These are phyloP conservation scores for Syzygium jambos DNA, from an alignment of 345 rosid species.

Conservation along the genomic window DNA sequence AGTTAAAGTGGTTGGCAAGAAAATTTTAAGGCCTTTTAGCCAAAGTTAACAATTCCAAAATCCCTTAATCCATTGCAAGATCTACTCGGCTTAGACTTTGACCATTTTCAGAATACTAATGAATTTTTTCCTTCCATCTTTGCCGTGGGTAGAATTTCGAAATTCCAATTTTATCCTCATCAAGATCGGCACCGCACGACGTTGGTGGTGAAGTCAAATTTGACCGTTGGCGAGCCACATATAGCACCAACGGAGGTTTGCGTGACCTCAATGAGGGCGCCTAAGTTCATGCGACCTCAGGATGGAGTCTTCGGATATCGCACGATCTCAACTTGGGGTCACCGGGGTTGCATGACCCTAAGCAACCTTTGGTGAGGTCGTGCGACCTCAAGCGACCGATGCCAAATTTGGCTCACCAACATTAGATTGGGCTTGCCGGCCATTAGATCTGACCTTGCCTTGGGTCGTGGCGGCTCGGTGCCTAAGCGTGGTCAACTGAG, in stretches of 20 bases:
- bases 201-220: not conserved
- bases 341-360: not conserved
- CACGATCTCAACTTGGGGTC: not conserved
- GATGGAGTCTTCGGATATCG: not conserved
- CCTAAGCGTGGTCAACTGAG: rapidly evolving
- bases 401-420: not conserved
- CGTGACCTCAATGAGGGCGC: too few species aligned
- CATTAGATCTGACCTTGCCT: not conserved
- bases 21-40: not conserved
- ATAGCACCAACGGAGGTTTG: too few species aligned
- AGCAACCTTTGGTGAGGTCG: not conserved
- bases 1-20: not conserved
- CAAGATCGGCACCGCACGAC: not conserved
- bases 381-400: not conserved
- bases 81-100: not conserved
- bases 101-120: not conserved
- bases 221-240: not conserved
- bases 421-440: too few species aligned
- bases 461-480: rapidly evolving
- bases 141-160: not conserved
- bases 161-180: not conserved
- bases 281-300: not conserved
- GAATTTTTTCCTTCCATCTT: not conserved
- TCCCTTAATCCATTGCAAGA: not conserved
- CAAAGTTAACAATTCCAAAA: not conserved